Percentiles rank a stretch among this genome's conserved stretches.
Evolutionary conservation across 2,329 filamentous ascomycete genomes (phyloP).

Genomic region (Cytospora piceae): DNA sequence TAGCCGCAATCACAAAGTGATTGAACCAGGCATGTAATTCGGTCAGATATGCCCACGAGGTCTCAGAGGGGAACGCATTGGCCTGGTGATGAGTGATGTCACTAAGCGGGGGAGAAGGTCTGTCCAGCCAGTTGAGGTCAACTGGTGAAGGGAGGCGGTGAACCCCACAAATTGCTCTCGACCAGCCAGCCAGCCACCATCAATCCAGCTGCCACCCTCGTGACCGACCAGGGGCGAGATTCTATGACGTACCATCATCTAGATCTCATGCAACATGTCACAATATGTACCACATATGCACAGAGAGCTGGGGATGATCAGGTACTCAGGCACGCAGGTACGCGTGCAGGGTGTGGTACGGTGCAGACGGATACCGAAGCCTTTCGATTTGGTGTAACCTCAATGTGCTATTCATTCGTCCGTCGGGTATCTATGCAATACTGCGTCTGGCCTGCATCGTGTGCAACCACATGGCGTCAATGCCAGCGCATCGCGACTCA

Average conservation of each 20-base stretch:
- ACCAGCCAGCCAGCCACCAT: neutral
- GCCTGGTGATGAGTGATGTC: constrained; percentile 20
- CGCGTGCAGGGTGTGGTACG: neutral
- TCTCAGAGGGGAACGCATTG: neutral
- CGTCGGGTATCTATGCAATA: neutral
- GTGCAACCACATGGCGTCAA: constrained; percentile 25
- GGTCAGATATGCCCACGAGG: neutral
- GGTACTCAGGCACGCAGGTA: neutral
- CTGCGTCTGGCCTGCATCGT: constrained; percentile 20
- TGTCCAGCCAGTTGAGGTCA: neutral
- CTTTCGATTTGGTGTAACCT: neutral
- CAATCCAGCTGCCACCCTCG: neutral
- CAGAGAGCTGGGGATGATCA: neutral
- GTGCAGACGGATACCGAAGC: constrained; percentile 2
- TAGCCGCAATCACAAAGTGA: neutral
- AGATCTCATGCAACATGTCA: neutral
- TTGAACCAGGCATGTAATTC: neutral
- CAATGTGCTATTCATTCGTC: neutral
- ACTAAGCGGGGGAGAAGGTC: constrained; percentile 5
- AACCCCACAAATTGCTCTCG: constrained; percentile 13
- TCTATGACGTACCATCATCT: constrained; percentile 13
- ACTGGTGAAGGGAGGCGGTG: constrained; percentile 3
- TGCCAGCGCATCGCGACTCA: neutral
- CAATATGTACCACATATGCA: neutral
- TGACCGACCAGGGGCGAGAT: constrained; percentile 3